Percentiles rank a stretch among this genome's conserved stretches.
phyloP scores from a whole-genome alignment of 2,329 filamentous ascomycete genomes.

The Penicillium nordicum region DNA sequence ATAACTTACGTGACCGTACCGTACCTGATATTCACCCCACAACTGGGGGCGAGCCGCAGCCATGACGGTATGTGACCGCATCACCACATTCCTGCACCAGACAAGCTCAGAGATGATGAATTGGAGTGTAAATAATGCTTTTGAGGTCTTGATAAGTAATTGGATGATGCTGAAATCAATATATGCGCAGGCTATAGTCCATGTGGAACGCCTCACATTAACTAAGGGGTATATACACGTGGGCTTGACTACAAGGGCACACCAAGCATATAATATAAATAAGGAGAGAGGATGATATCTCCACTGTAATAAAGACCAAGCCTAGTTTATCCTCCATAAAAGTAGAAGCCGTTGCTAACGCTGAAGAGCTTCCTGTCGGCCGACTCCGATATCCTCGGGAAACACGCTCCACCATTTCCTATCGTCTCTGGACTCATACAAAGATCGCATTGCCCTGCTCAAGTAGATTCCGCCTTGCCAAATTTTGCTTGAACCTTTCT shows the following conservation, averaged over 20 bases:
- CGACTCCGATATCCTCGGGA: constrained; percentile 26
- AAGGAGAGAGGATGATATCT: neutral
- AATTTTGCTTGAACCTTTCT: neutral
- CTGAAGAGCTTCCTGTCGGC: constrained; percentile 17
- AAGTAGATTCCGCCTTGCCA: neutral
- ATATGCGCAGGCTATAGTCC: neutral
- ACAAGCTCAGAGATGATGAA: neutral
- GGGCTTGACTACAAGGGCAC: neutral
- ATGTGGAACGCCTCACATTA: neutral
- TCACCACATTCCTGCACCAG: neutral
- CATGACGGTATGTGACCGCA: constrained; percentile 19
- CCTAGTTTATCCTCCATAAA: neutral
- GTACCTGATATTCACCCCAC: constrained; percentile 20
- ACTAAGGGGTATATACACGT: neutral
- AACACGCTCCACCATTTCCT: constrained; percentile 14
- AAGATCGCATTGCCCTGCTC: neutral
- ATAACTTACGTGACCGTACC: constrained; percentile 29
- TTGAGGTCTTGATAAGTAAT: neutral
- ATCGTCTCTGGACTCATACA: constrained; percentile 5
- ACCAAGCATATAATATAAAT: neutral
- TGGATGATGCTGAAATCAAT: neutral
- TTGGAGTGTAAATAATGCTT: neutral
- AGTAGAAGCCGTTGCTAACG: neutral
- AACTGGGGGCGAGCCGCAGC: constrained; percentile 6
- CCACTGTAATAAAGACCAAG: neutral